Base-by-base conservation (phyloP, 2,329 filamentous ascomycete genomes). In the Teratosphaeria nubilosa region DNA sequence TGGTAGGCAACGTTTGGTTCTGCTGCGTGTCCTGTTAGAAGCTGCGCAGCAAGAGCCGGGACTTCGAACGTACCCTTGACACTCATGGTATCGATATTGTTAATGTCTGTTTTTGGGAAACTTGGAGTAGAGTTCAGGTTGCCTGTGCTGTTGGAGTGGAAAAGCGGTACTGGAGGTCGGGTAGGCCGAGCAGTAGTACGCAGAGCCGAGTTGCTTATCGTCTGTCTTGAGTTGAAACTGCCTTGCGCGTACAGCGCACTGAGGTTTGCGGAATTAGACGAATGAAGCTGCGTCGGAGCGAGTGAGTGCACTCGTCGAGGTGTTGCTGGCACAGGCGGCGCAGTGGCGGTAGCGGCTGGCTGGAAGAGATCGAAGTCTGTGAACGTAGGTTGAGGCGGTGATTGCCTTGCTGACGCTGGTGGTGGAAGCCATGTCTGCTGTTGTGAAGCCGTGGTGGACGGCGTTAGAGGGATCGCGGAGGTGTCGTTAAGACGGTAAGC, bases 381-480 rank as follows among this genome's bases (percentile, higher is more conserved):
- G 73, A 76, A 77, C 68, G 70, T 72, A 67, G 71, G 72, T 70
- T 73, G 70, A 66, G 78, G 77, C 73, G 76, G 78, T 73, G 77
- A 76, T 74, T 76, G 71, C 75, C 73, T 72, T 74, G 77, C 74
- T 75, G 74, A 69, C 71, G 76, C 70, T 74, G 77, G 74, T 82
- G 77, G 73, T 82, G 86, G 82, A 85, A 81, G 86, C 88, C 88
- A 91, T 91, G 81, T 69, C 90, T 84, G 83, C 71, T 77, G 74
- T 74, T 76, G 73, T 75, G 84, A 82, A 88, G 87, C 87, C 87
- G 87, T 91, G 82, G 81, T 90, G 86, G 86, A 86, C 85, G 88
- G 85, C 83, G 79, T 71, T 67, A 81, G 83, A 83, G 86, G 85
- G 83, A 79, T 82, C 71, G 75, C 73, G 77, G 79, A 83, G 66